Evolutionary conservation across 345 rosid genomes (phyloP), one percentile per base, ranked within the genome.

Genomic region (Salix koriyanagi): DNA sequence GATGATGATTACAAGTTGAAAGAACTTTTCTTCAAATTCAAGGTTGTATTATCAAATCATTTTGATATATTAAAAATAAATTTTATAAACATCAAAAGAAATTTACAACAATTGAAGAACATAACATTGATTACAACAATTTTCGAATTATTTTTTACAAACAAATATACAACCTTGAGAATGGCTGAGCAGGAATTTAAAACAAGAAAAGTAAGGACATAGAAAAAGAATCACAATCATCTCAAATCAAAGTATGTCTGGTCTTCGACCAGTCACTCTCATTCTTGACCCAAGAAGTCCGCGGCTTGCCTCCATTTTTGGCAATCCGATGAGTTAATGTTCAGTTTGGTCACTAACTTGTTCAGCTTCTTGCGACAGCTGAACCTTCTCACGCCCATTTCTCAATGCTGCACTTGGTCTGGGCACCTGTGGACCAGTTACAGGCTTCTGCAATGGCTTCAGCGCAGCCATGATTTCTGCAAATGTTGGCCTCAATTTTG

Each of bases 391-490:
- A 5, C 36, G 72, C 64, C 42, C 70, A 28, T 41, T 52, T 77
- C 83, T 71, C 60, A 26, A 69, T 28, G 76, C 58, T n/a, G 74
- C 28, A 76, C 54, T 76, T 60, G 86, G 83, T 82, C 97, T 84
- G 1, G 85, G 86, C 41, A 66, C 85, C 64, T 82, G 87, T 41
- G 87, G 28, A 70, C 82, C 78, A 58, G 86, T 78, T 75, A 88
- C 54, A 19, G 96, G 93, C 84, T 86, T 92, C 87, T 92, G 97
- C 84, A 91, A 81, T n/a, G 94, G 95, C 87, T 88, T 92, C 87
- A 94, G 79, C 58, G 88, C 91, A 70, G 90, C 89, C 95, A 94
- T 90, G 72, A 94, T 94, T 86, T 92, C 97, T 15, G 86, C 87
- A 82, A 94, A 94, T 68, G 97, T 84, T 26, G 97, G 98, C 80